Evolutionary conservation across 345 rosid species (phyloP), one percentile per base, ranked within the genome.

Genomic region (Brassica nigra): DNA sequence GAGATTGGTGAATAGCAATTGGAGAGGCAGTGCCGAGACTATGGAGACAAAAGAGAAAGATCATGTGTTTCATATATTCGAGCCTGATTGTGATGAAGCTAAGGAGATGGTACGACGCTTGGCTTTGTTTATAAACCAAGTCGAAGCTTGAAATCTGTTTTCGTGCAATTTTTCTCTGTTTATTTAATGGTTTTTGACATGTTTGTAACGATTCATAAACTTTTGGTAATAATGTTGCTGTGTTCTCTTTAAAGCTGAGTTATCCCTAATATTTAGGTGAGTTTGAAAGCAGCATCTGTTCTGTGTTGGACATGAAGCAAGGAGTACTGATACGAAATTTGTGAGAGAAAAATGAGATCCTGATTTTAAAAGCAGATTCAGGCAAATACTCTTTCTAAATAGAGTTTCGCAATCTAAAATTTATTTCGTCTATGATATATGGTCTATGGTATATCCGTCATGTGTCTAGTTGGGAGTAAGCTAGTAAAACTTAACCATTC

Each of bases 31-130:
- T 15, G 90, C 76, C 3, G 91, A 90, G 86, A 70, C 87, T 0
- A 68, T 86, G 86, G 91, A 90, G 80, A 81, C 86, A 0, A 85
- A 84, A 77, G 94, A 83, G 34, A 90, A 87, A 34, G 94, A 84
- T 82, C 98, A 93, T 47, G 91, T 89, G 4, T 93, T 93, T 68
- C 93, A 91, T 76, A 84, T 91, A 8, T 78, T 90, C 31, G 85
- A 90, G 47, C 90, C 87, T 0, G 71, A 81, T 49, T 70, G 87
- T 37, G 78, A 81, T 23, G 89, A 87, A 72, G 94, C 92, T 63
- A 82, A 59, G 58, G 71, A 59, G 65, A 47, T 91, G 81, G 12
- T 85, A 71, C 85, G 80, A 4, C 58, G 89, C 16, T 66, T 86
- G 82, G 90, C 91, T 79, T 66, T 80, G 61, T 90, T 84, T 83